Base-by-base conservation (phyloP, 2,329 filamentous ascomycete genomes). In the Microcyclosporella mali region DNA sequence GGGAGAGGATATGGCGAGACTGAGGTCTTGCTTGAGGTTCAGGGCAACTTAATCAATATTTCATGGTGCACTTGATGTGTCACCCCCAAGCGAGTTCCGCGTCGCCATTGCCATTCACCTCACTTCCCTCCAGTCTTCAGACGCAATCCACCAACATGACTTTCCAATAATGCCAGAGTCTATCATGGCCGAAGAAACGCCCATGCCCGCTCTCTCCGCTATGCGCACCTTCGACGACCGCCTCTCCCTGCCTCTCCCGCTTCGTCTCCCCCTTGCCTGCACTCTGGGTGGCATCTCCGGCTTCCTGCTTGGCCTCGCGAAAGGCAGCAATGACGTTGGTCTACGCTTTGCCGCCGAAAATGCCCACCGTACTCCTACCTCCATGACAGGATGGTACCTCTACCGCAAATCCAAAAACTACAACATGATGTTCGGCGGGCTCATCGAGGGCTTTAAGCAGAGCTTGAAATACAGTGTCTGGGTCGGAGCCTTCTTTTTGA, bases 381-480 rank as follows among this genome's bases (percentile, higher is more conserved):
- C 82, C 1, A 82, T 86, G 18, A 79, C 82, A 2, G 90, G 88
- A 14, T 98, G 92, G 92, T 98, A 90, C 63, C 78, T 97, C n/a
- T 98, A 98, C 66, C 90, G 97, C 72, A 95, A 95, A 69, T 87
- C 81, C 62, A 97, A 97, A 67, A 97, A 95, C 67, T 97, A 98
- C 70, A 81, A 88, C 57, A 77, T 84, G 39, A 82, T 86, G 57
- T 75, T 84, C 16, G 85, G 84, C 4, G 90, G 85, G 1, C 70
- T 94, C 14, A 79, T 79, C 40, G 88, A 94, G 58, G 92, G 88
- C 0, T 56, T 87, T 37, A 81, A 77, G 52, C 86, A 92, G 74
- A 88, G 84, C 1, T 62, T 70, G 25, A 81, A 77, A 53, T 73
- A 94, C 4, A 78, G 79, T 3, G 70, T 84, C 34, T 89, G 89